Base-by-base conservation (phyloP, 306 rosid genomes). In the Begonia loranthoides region DNA sequence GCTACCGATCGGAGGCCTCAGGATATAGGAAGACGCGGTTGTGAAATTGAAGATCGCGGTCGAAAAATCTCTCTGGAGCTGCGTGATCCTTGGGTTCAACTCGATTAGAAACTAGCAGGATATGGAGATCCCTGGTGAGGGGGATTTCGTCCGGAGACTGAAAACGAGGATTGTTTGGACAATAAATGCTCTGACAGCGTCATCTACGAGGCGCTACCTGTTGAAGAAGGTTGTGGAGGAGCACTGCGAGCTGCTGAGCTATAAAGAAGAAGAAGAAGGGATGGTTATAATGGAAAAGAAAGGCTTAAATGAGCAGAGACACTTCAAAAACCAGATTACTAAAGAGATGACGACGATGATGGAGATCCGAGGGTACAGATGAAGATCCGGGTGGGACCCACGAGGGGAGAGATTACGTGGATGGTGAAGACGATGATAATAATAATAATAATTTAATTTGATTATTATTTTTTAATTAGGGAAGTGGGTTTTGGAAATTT, bases 141-240 rank as follows among this genome's bases (percentile, higher is more conserved):
- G 17, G 9, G 72, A 61, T n/a, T 62, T 74, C 52, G 58, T 54
- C 1, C 59, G 61, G 16, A 71, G 76, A 12, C 22, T 73, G 66
- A 77, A 77, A 52, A 41, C 51, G 60, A 56, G 67, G 12, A 76
- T 77, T 21, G 65, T 66, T n/a, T 63, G 71, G 83, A 70, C 74
- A 43, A 70, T 77, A 9, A 63, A 66, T 33, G 62, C 72, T 0
- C 48, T 73, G 69, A 60, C 73, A 10, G 73, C 74, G 46, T 79
- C 83, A 7, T 60, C 79, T 46, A 64, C 77, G 15, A 63, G 83
- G 69, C 79, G 68, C 57, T 49, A 52, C 44, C 15, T 73, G 69
- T 19, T 70, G 69, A 63, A 41, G 44, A 67, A 73, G 50, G 57
- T 73, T 57, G 67, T 53, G 59, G 39, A 2, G 61, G 62, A 73